These are phyloP conservation scores for Sicyos edulis DNA, from an alignment of 306 rosid genomes.

Conservation along the genomic window DNA sequence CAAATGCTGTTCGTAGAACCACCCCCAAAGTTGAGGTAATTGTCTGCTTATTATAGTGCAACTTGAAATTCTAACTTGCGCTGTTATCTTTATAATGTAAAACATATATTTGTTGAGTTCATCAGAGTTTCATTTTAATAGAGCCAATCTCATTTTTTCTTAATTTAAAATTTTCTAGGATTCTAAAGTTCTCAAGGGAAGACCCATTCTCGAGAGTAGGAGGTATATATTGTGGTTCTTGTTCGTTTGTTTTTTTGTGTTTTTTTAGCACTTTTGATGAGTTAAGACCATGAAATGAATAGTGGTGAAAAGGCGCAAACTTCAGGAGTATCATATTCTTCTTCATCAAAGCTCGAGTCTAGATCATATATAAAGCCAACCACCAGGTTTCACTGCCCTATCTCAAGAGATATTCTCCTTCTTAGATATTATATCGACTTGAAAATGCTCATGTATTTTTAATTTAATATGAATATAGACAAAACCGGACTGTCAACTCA, in stretches of 20 bases:
- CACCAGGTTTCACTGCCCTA: conserved; percentile 33
- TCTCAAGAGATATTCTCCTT: background rate
- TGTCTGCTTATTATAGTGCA: background rate
- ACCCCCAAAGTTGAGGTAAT: conserved; percentile 44
- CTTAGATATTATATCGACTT: background rate
- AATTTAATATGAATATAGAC: conserved; percentile 18
- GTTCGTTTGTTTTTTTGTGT: background rate
- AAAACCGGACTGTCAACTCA: conserved; percentile 28
- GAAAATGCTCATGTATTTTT: conserved; percentile 10
- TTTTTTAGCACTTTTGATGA: no score
- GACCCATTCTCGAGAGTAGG: conserved; percentile 28
- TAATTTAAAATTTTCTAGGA: conserved; percentile 32
- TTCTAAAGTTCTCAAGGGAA: conserved; percentile 32
- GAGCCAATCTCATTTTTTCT: background rate
- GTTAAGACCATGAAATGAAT: background rate
- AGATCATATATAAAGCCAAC: conserved; percentile 32
- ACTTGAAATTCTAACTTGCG: background rate
- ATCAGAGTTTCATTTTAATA: no score
- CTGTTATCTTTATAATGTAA: no score
- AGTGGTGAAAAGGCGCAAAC: conserved; percentile 28
- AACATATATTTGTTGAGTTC: background rate
- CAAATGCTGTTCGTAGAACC: conserved; percentile 23
- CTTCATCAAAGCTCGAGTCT: conserved; percentile 31
- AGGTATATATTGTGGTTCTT: conserved; percentile 39
- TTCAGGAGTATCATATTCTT: conserved; percentile 29